phyloP scores from a whole-genome alignment of 1,284 basidiomycete genomes.

The Rhizopogon parksii region DNA sequence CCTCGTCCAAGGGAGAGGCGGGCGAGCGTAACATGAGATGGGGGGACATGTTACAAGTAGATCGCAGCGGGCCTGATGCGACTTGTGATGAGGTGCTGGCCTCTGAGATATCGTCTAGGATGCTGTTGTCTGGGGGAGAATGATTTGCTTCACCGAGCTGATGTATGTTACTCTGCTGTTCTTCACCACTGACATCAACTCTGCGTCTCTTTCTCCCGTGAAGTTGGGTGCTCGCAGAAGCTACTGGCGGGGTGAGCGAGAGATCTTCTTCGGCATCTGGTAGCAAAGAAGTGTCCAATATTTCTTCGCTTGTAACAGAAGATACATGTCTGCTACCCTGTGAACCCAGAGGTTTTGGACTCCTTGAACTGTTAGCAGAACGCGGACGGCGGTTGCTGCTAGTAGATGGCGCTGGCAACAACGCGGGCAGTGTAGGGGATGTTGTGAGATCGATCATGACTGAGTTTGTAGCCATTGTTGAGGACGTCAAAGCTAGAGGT shows the following conservation, averaged over 20 bases:
- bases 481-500: not conserved
- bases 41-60: constrained; percentile 18
- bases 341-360: not conserved
- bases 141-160: not conserved
- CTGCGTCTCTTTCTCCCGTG: constrained; percentile 19
- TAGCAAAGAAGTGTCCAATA: not conserved
- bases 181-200: constrained; percentile 2
- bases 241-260: not conserved
- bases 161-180: not conserved
- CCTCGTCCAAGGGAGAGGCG: not conserved
- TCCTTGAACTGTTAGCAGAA: constrained; percentile 6
- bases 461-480: not conserved
- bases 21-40: constrained; percentile 3
- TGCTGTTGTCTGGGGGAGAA: not conserved
- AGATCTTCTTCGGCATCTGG: not conserved
- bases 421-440: not conserved
- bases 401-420: constrained; percentile 13
- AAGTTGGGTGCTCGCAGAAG: not conserved
- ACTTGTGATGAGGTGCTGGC: not conserved
- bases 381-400: constrained; percentile 10
- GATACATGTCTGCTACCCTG: not conserved
- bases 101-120: not conserved
- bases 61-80: constrained; percentile 8
- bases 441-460: constrained; percentile 8
- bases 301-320: not conserved